Evolutionary conservation across 2,329 filamentous ascomycete genomes (phyloP).

Genomic region (Diaporthe helianthi): DNA sequence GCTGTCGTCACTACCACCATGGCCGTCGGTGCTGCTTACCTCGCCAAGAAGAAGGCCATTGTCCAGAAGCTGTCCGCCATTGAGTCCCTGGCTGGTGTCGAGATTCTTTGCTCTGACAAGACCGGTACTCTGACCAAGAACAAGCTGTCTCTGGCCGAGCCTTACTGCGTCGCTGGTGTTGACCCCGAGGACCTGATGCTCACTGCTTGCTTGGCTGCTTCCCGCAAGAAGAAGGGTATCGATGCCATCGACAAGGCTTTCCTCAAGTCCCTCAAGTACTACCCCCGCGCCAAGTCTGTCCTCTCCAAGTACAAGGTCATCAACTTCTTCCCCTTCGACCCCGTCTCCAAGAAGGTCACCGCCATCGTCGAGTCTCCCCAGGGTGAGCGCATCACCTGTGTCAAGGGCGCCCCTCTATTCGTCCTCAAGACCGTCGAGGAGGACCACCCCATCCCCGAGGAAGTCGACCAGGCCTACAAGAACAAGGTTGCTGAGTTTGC

Average conservation of each 20-base stretch:
- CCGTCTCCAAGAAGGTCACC: slow-evolving; percentile 91
- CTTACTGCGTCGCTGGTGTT: slow-evolving; percentile 82
- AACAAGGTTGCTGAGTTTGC: slow-evolving; percentile 92
- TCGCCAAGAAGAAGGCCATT: slow-evolving; percentile 91
- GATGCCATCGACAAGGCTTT: slow-evolving; percentile 96
- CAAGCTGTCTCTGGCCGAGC: slow-evolving; percentile 87
- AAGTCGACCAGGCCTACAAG: slow-evolving; percentile 84
- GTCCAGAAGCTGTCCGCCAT: slow-evolving; percentile 93
- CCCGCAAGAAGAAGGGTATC: slow-evolving; percentile 94
- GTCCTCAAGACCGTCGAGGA: slow-evolving; percentile 88
- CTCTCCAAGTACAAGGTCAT: slow-evolving; percentile 85
- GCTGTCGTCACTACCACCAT: slow-evolving; percentile 94
- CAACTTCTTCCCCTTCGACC: slow-evolving; percentile 88
- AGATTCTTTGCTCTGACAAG: slow-evolving; percentile 95
- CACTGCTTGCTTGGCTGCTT: slow-evolving; percentile 87
- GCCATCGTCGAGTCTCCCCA: slow-evolving; percentile 83
- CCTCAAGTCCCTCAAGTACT: slow-evolving; percentile 82
- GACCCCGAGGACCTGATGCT: slow-evolving; percentile 90
- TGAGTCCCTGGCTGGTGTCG: slow-evolving; percentile 89
- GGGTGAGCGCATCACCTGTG: slow-evolving; percentile 84
- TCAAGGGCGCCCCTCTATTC: slow-evolving; percentile 90
- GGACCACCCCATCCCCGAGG: slow-evolving; percentile 79
- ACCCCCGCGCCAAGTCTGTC: slow-evolving; percentile 81
- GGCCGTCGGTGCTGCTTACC: slow-evolving; percentile 90
- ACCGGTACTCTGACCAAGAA: slow-evolving; percentile 94